These are phyloP conservation scores for Zizania palustris DNA, from an alignment of 202 grass and related monocot genomes.

Conservation along the genomic window DNA sequence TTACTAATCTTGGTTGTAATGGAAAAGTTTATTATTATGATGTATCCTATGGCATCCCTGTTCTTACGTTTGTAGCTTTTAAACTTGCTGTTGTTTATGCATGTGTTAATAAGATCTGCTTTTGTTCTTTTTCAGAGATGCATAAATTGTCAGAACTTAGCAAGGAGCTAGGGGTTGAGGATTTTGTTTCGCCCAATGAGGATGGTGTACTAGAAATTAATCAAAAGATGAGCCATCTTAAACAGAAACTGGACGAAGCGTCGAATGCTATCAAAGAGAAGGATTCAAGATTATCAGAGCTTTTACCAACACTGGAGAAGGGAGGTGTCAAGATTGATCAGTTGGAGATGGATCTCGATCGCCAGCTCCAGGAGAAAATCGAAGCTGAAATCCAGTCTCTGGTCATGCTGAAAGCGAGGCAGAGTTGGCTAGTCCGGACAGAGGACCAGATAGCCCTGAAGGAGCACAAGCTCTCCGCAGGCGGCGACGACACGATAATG, in stretches of 20 bases:
- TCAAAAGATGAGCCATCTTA: conserved; percentile 54
- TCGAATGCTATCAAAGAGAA: conserved; percentile 52
- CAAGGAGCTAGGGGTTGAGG: conserved; percentile 39
- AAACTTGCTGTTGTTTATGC: conserved; percentile 12
- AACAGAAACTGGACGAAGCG: conserved; percentile 57
- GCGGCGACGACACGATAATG: neutral
- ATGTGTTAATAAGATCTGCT: conserved; percentile 26
- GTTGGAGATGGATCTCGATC: conserved; percentile 57
- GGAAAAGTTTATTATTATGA: neutral
- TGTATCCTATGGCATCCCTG: neutral
- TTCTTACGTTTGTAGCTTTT: conserved; percentile 1
- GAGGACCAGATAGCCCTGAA: conserved; percentile 59
- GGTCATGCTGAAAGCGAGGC: conserved; percentile 55
- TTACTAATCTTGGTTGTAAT: neutral
- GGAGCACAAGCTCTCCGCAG: conserved; percentile 46
- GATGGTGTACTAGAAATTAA: conserved; percentile 36
- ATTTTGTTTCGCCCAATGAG: conserved; percentile 13
- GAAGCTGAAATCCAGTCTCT: conserved; percentile 57
- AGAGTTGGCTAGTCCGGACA: conserved; percentile 52
- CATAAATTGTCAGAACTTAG: conserved; percentile 52
- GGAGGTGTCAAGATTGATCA: conserved; percentile 33
- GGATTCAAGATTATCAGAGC: conserved; percentile 47
- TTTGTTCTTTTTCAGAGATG: conserved; percentile 52
- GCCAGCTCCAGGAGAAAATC: conserved; percentile 54
- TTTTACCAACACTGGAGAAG: conserved; percentile 20